Evolutionary conservation across 345 rosid species (phyloP), one percentile per base, ranked within the genome.

Genomic region (Moringa oleifera): DNA sequence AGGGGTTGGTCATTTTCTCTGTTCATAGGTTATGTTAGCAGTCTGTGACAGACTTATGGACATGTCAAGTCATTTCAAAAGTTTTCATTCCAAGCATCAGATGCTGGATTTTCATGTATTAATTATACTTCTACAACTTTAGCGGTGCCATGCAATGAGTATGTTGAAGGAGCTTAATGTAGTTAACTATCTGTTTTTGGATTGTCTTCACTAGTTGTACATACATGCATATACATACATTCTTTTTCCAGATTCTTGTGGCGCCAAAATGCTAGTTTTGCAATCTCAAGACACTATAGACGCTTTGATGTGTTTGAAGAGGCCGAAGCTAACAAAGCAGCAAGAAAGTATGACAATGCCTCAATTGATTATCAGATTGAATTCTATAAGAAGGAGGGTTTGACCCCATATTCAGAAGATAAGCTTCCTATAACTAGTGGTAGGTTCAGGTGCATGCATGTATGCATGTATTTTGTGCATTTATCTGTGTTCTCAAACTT

Each of bases 391-490:
- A 78, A 61, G 49, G 96, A 91, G 82, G 98, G 98, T 53, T 73
- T 88, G 58, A 86, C 89, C 21, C 91, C 94, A 46, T 91, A 86
- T 58, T 68, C 91, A 13, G 71, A 68, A 36, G 85, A 85, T 63
- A 91, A 91, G 80, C 88, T 89, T 71, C 98, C 95, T 23, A 83
- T 89, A 70, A 88, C 94, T 51, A 88, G 96, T 71, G 97, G 97
- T 86, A 77, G 23, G 75, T 74, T 57, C 59, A 58, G 61, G 60
- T 53, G 41, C 45, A 33, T 55, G 17, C 22, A 8, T 21, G 55
- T 20, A 37, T n/a, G n/a, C n/a, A 33, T 33, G 37, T 33, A 11
- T 4, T 33, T 4, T 13, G 24, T 18, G 20, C 5, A 18, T 23
- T 6, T 25, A 5, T 20, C 4, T 57, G 17, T 36, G 51, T 54